Evolutionary conservation across 192 early-diverging fungal genomes (phyloP).

Genomic region (Umbelopsis sp.): DNA sequence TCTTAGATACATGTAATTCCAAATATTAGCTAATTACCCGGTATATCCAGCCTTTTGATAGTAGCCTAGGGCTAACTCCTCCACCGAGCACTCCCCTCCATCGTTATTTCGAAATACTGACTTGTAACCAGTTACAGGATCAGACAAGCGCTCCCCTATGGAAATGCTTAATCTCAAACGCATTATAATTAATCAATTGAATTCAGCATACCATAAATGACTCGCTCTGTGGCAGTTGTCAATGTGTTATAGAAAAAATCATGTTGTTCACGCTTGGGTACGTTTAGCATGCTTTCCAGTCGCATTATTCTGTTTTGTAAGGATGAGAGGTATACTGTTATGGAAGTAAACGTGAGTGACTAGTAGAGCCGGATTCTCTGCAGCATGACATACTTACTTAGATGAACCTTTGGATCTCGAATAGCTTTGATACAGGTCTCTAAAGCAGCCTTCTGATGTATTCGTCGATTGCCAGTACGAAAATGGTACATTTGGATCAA

Average conservation of each 20-base stretch:
- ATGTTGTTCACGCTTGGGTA: conserved; percentile 51
- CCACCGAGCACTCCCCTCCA: conserved; percentile 68
- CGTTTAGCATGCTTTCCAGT: conserved; percentile 46
- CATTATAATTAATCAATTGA: not conserved
- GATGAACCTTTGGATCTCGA: conserved; percentile 59
- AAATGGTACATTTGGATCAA: conserved; percentile 62
- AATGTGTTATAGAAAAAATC: conserved; percentile 50
- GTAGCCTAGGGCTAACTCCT: conserved; percentile 63
- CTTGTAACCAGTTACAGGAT: conserved; percentile 45
- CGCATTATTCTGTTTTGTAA: conserved; percentile 49
- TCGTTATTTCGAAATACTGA: conserved; percentile 51
- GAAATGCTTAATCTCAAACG: not conserved
- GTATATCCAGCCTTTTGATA: conserved; percentile 64
- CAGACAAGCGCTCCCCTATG: conserved; percentile 31
- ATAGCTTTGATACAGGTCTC: conserved; percentile 63
- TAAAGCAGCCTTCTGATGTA: conserved; percentile 42
- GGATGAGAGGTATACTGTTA: conserved; percentile 42
- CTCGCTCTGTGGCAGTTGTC: conserved; percentile 39
- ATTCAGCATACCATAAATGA: conserved; percentile 33
- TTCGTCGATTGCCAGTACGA: conserved; percentile 20
- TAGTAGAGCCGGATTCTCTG: not conserved
- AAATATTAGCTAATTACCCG: conserved; percentile 33
- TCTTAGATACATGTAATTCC: not conserved
- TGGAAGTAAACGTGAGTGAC: not conserved
- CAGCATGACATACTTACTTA: conserved; percentile 37